Base-by-base conservation (phyloP, 305 asterid species). In the Rubia balearica region DNA sequence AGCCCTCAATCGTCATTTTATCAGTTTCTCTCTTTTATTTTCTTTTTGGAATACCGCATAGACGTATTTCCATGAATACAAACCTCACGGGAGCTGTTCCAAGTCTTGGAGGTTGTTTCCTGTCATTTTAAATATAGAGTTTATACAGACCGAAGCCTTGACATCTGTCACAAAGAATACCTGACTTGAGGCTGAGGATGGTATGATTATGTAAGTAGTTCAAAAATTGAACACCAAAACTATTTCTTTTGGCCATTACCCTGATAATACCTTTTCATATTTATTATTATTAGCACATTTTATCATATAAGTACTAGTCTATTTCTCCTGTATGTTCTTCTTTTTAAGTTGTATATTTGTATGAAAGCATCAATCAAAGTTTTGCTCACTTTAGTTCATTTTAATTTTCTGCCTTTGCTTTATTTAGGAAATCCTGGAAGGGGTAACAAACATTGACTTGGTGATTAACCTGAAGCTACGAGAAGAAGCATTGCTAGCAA, bases 391-490 rank as follows among this genome's bases (percentile, higher is more conserved):
- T 13, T 51, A 38, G 48, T 66, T n/a, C 27, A 42, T 41, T 60
- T 27, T 27, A 22, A 65, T 65, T 69, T 75, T 67, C 60, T 74
- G 71, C 43, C 73, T 69, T 51, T 61, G 17, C 69, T 59, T 40
- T 33, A 36, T 71, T 62, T 70, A 94, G 99, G 98, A 94, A 89
- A 94, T 94, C 51, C 71, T 94, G 72, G 98, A 91, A 81, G 93
- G 86, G 40, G 99, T 94, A 24, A 87, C 92, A 11, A 83, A 89
- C 74, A 91, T 94, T 69, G 99, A 91, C 82, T 76, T 91, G 87
- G 98, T 89, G 55, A 85, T 94, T 70, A 94, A 94, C 77, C 89
- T 94, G 81, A 94, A 89, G 84, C 96, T 94, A 66, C 84, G 82
- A 73, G 96, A 87, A 80, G 92, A 89, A 68, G 99, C 91, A 3